A percentile compares a stretch with the other conserved stretches of the same genome.
phyloP scores from a whole-genome alignment of 208 protist species.

The Wallacemonas rigidus region DNA sequence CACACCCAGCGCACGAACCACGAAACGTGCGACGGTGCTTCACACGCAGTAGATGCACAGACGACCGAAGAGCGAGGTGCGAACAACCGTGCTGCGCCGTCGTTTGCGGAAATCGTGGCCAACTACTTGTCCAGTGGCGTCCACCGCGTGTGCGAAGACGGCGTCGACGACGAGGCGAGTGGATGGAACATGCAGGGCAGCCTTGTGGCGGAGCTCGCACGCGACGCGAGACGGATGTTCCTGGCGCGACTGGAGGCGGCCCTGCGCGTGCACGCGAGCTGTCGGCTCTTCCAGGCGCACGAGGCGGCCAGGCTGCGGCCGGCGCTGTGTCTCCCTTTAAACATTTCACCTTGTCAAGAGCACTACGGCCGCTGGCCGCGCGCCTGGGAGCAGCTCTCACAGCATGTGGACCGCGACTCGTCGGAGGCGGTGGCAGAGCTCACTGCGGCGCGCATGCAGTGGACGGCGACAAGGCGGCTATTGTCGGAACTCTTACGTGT shows the following conservation, averaged over 20 bases:
- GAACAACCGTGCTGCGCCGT: too few relatives aligned
- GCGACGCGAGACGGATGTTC: background rate
- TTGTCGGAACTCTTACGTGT: background rate
- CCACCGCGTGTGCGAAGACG: too few relatives aligned
- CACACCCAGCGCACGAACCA: background rate
- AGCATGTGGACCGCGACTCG: background rate
- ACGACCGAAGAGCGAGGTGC: background rate
- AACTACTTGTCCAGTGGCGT: background rate
- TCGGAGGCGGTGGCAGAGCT: background rate
- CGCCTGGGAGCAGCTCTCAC: background rate
- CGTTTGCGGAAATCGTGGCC: background rate
- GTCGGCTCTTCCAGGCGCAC: background rate
- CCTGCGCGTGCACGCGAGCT: background rate
- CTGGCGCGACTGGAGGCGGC: background rate
- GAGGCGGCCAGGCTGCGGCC: background rate
- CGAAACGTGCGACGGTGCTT: background rate
- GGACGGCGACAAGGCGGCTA: background rate
- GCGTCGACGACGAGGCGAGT: too few relatives aligned
- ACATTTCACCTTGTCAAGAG: background rate
- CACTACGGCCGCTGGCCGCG: background rate
- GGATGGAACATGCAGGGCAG: background rate
- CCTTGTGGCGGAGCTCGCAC: background rate
- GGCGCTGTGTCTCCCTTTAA: background rate
- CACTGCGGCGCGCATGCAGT: background rate
- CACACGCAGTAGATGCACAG: background rate